These are phyloP conservation scores for Botrytis tulipae DNA, from an alignment of 2,329 filamentous ascomycete genomes.

Conservation along the genomic window DNA sequence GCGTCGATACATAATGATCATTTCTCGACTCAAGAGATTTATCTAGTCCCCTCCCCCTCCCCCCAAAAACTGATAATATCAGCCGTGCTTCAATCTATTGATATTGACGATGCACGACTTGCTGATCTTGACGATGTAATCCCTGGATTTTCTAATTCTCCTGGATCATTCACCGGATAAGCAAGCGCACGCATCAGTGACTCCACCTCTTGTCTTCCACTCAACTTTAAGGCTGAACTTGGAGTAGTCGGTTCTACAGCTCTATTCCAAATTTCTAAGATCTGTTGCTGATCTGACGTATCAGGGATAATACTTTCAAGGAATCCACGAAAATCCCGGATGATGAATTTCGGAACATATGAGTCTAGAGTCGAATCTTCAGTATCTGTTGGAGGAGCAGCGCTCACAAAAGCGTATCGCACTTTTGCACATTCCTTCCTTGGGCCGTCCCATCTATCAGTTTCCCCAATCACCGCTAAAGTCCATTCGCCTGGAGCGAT, in stretches of 20 bases:
- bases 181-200: slow-evolving; percentile 1
- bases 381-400: not conserved
- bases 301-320: not conserved
- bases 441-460: not conserved
- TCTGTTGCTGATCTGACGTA: not conserved
- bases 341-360: not conserved
- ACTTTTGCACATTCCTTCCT: not conserved
- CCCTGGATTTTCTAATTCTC: no score
- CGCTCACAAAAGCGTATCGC: slow-evolving; percentile 13
- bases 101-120: not conserved
- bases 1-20: no score
- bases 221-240: not conserved
- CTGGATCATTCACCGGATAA: not conserved
- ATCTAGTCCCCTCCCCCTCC: not conserved
- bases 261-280: not conserved
- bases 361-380: not conserved
- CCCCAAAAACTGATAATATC: no score
- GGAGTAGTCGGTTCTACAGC: not conserved
- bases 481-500: slow-evolving; percentile 9
- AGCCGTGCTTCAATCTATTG: not conserved
- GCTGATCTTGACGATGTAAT: no score
- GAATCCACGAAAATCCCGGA: slow-evolving; percentile 1
- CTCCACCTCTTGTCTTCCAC: not conserved
- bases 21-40: not conserved
- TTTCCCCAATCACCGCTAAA: not conserved